Conservation (phyloP, 352 stramenopile genomes). For the Pythium apleroticum region DNA sequence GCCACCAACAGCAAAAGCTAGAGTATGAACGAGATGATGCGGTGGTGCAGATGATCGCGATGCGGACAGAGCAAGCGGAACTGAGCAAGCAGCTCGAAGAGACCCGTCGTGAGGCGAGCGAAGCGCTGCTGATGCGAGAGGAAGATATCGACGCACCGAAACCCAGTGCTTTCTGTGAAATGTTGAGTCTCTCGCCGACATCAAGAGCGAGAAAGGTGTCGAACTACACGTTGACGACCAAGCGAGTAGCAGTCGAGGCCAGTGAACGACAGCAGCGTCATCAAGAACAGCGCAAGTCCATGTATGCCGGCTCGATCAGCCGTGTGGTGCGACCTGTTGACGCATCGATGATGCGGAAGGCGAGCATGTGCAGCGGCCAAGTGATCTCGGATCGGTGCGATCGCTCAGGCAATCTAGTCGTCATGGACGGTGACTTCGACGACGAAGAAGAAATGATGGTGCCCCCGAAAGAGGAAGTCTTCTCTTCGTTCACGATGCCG, state of each 20-base stretch:
- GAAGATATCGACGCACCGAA: conserved; percentile 62
- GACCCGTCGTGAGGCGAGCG: conserved; percentile 40
- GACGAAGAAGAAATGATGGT: conserved; percentile 25
- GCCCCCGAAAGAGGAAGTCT: conserved; percentile 19
- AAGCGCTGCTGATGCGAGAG: conserved; percentile 65
- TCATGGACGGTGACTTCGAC: conserved; percentile 7
- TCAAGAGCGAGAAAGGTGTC: conserved; percentile 17
- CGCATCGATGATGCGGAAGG: conserved; percentile 18
- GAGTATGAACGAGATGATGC: conserved; percentile 60
- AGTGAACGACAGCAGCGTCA: conserved; percentile 17
- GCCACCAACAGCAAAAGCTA: conserved; percentile 46
- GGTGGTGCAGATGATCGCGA: conserved; percentile 37
- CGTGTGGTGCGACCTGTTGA: conserved; percentile 16
- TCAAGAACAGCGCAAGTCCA: conserved; percentile 25
- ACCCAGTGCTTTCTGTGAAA: conserved; percentile 44
- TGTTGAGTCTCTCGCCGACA: conserved; percentile 22
- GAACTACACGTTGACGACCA: conserved; percentile 27
- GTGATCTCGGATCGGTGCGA: conserved; percentile 2
- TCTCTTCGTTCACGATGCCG: background rate
- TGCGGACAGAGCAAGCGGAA: conserved; percentile 41
- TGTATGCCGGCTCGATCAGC: conserved; percentile 21
- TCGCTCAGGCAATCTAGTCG: conserved; percentile 9
- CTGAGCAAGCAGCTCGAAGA: conserved; percentile 41
- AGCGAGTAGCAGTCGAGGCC: conserved; percentile 15
- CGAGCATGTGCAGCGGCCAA: conserved; percentile 18